Percentiles rank a stretch among this genome's conserved stretches.
These are phyloP conservation scores for Rhizopogon vesiculosus DNA, from an alignment of 768 basidiomycete species.

Conservation along the genomic window DNA sequence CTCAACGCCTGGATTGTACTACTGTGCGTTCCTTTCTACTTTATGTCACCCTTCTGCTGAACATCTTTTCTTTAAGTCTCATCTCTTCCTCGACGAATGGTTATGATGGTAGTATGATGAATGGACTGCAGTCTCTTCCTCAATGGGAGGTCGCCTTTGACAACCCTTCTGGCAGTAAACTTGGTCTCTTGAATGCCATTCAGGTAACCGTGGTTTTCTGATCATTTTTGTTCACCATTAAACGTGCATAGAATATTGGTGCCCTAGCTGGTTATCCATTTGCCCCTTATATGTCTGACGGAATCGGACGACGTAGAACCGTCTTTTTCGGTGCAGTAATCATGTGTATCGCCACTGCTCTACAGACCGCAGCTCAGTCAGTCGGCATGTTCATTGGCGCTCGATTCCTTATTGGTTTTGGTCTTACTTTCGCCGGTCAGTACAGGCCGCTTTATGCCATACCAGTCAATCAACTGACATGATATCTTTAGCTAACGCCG, in stretches of 20 bases:
- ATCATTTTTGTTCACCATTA: neutral
- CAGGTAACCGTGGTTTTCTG: conserved; percentile 39
- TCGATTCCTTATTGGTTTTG: conserved; percentile 75
- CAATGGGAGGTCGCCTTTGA: conserved; percentile 64
- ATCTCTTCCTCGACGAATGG: conserved; percentile 76
- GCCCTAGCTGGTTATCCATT: conserved; percentile 63
- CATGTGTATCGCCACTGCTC: conserved; percentile 62
- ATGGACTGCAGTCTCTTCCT: conserved; percentile 64
- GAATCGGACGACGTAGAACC: conserved; percentile 60
- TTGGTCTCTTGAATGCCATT: conserved; percentile 71
- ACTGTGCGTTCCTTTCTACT: conserved; percentile 35
- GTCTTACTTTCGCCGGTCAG: conserved; percentile 64
- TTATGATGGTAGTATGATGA: conserved; percentile 79
- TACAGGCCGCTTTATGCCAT: neutral
- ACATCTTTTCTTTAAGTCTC: conserved; percentile 34
- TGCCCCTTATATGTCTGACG: conserved; percentile 68
- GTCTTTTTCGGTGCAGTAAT: conserved; percentile 67
- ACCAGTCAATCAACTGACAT: neutral
- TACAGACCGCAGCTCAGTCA: conserved; percentile 70
- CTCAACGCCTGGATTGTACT: conserved; percentile 71
- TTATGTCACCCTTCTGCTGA: conserved; percentile 1
- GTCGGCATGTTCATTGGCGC: conserved; percentile 80
- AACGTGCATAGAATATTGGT: conserved; percentile 56
- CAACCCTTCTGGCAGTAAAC: conserved; percentile 49
- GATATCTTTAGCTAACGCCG: conserved; percentile 50